Evolutionary conservation across 257 asterid genomes (phyloP).

Genomic region (Handroanthus guayacan): DNA sequence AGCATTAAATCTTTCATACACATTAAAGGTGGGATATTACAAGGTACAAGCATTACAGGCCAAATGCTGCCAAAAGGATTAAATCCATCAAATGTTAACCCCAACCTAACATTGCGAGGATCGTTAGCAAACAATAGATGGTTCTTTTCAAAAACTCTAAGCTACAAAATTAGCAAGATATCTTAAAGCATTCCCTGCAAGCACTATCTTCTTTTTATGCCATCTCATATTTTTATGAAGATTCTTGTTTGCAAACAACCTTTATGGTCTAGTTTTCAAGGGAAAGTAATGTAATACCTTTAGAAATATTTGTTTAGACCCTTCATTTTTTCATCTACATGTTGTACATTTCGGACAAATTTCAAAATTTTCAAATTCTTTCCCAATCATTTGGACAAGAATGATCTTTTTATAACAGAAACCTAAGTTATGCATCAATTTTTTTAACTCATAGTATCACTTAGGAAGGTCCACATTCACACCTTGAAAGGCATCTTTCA

Average conservation of each 20-base stretch:
- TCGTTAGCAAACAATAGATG: background rate
- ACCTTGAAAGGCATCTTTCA: background rate
- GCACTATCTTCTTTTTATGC: background rate
- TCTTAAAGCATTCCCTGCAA: background rate
- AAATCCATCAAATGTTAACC: conserved; percentile 22
- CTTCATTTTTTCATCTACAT: background rate
- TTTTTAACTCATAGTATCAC: conserved; percentile 17
- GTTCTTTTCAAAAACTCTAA: conserved; percentile 20
- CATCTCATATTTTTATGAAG: conserved; percentile 18
- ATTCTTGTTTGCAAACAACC: background rate
- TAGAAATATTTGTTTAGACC: background rate
- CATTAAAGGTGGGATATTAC: conserved; percentile 2
- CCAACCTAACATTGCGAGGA: conserved; percentile 9
- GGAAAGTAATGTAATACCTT: background rate
- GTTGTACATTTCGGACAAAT: background rate
- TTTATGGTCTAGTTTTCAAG: conserved; percentile 6
- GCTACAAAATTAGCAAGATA: background rate
- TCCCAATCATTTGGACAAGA: background rate
- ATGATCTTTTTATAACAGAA: background rate
- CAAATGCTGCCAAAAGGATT: conserved; percentile 18
- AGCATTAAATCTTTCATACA: conserved; percentile 25
- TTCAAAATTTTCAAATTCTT: background rate
- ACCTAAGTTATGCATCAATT: conserved; percentile 6
- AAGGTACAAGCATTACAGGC: conserved; percentile 18
- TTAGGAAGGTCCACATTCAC: background rate